Conservation (phyloP, 352 stramenopile genomes). For the Phytopythium aichiense region DNA sequence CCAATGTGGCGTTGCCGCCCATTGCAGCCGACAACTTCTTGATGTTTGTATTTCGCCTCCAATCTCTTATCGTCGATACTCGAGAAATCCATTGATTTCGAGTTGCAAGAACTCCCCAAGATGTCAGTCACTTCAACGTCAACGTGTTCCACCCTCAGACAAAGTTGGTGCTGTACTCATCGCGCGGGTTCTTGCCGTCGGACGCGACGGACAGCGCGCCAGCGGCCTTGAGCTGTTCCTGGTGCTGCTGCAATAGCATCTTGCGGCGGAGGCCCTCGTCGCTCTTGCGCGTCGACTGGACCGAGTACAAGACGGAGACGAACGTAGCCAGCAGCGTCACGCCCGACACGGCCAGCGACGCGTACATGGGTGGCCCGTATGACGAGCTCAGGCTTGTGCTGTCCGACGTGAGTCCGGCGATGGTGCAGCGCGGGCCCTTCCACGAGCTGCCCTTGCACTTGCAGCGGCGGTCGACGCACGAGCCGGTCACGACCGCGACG, state of each 20-base stretch:
- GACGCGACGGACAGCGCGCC: no score
- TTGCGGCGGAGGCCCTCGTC: neutral
- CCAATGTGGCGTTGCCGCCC: no score
- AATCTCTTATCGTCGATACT: no score
- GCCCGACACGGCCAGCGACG: neutral
- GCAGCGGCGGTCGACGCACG: neutral
- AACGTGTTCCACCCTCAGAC: neutral
- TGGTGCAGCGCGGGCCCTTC: neutral
- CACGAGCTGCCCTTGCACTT: neutral
- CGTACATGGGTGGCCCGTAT: neutral
- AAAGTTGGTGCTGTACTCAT: neutral
- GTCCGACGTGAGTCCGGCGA: neutral
- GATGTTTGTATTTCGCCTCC: no score
- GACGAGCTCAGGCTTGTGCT: neutral
- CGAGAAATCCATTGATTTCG: no score
- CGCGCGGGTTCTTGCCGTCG: neutral
- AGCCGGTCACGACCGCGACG: neutral
- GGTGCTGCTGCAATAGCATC: neutral
- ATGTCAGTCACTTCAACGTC: no score
- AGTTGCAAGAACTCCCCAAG: no score
- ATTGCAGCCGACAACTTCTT: no score
- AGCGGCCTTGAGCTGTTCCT: neutral
- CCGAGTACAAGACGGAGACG: neutral
- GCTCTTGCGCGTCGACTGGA: neutral
- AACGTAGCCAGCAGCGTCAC: neutral